Percentiles rank a stretch among this genome's conserved stretches.
Conservation (phyloP, 2,329 filamentous ascomycete species). For the Periconia macrospinosa region DNA sequence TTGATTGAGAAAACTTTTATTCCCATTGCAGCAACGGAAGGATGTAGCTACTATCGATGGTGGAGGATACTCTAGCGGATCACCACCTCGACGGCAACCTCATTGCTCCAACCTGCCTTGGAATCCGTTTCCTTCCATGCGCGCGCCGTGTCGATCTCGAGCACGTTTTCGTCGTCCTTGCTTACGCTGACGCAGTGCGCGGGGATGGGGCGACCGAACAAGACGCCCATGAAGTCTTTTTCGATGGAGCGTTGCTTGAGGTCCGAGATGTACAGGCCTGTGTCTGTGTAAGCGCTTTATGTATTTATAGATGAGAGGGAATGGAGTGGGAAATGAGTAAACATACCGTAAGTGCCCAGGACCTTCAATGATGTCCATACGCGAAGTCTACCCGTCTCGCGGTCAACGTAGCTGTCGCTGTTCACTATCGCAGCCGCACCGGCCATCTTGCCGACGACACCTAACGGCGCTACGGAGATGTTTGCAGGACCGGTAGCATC, state of each 20-base stretch:
- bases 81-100: slow-evolving; percentile 37
- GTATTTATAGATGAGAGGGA: neutral
- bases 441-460: slow-evolving; percentile 85
- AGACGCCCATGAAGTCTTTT: slow-evolving; percentile 71
- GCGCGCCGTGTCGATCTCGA: slow-evolving; percentile 74
- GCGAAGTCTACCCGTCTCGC: slow-evolving; percentile 61
- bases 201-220: slow-evolving; percentile 73
- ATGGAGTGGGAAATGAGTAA: neutral
- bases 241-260: slow-evolving; percentile 63
- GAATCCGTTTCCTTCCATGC: slow-evolving; percentile 79
- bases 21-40: too few species aligned
- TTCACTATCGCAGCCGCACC: slow-evolving; percentile 75
- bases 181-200: slow-evolving; percentile 64
- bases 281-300: slow-evolving; percentile 9
- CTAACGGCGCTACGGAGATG: slow-evolving; percentile 69
- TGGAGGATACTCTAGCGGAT: slow-evolving; percentile 21
- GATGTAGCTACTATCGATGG: neutral
- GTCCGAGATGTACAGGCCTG: slow-evolving; percentile 75
- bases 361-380: slow-evolving; percentile 76
- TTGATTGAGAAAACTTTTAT: too few species aligned
- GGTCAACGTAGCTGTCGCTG: slow-evolving; percentile 60
- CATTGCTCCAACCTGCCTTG: slow-evolving; percentile 73
- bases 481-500: slow-evolving; percentile 34
- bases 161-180: slow-evolving; percentile 57
- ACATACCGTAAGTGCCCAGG: slow-evolving; percentile 69